Evolutionary conservation across 1,284 basidiomycete genomes (phyloP), one percentile per base, ranked within the genome.

Genomic region (Apiotrichum veenhuisii): DNA sequence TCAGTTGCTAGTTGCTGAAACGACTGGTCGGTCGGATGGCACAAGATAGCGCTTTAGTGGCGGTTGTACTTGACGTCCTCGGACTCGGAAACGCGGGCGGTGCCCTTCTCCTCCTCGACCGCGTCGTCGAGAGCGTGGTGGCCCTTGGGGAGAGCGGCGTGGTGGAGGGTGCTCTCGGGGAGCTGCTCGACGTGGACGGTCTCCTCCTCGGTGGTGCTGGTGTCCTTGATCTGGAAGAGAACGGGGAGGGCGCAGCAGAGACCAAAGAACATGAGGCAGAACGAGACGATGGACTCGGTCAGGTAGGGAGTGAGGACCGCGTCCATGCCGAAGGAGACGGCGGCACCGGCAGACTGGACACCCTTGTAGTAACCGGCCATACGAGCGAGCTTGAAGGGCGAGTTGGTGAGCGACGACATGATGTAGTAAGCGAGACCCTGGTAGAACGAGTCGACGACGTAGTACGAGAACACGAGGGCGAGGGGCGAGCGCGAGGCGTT

Each of bases 261-360:
- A 7, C 69, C 67, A 33, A 69, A 52, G 47, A 73, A 51, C 54
- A 71, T 63, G 55, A 73, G 58, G 38, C 66, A 48, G 54, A 67
- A 71, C 14, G 67, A 70, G 20, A 70, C 69, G 37, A 72, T 59
- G 54, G 64, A 63, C 54, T 75, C 69, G 43, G 66, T 71, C 23
- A 75, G 55, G 62, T 68, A 73, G 4, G 68, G 64, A 5, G 71
- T 71, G 48, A 61, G 50, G 36, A 79, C 77, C 4, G 81, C 80
- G 67, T 82, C 81, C 80, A 82, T 81, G 27, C 79, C 80, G 64
- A 78, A 82, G 26, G 74, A 77, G 73, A 80, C 37, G 74, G 69
- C 80, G 8, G 70, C 56, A 25, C 80, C 80, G 50, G 73, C 73
- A 14, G 67, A 69, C 57, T 74, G 73, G 27, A 74, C 61, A 34